A percentile compares a stretch with the other conserved stretches of the same genome.
Evolutionary conservation across 1,284 basidiomycete species (phyloP).

Genomic region (Cronartium quercuum): DNA sequence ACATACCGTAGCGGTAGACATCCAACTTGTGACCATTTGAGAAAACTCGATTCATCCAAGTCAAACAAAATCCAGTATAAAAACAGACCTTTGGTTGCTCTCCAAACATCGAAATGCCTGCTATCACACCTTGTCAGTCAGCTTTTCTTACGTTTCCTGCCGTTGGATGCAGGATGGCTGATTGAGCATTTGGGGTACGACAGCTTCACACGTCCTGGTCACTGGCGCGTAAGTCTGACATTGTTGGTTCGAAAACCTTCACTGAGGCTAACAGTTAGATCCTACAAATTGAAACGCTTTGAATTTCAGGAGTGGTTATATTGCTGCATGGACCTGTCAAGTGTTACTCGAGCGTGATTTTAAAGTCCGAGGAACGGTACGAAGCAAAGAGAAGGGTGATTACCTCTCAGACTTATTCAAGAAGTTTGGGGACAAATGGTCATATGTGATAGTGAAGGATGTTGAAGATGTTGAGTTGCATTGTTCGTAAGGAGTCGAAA

Average conservation of each 20-base stretch:
- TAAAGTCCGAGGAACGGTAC: conserved; percentile 51
- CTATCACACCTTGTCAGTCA: background rate
- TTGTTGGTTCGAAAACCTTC: background rate
- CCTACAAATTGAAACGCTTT: background rate
- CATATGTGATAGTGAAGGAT: conserved; percentile 49
- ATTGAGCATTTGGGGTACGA: background rate
- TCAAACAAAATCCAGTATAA: no score
- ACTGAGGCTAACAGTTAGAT: no score
- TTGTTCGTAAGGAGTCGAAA: background rate
- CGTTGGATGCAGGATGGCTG: background rate
- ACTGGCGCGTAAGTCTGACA: background rate
- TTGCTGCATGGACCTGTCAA: conserved; percentile 47
- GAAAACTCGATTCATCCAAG: no score
- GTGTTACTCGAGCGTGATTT: conserved; percentile 48
- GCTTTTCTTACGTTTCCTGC: background rate
- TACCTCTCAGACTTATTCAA: conserved; percentile 49
- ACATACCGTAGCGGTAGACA: no score
- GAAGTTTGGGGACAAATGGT: conserved; percentile 42
- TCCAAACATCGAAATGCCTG: background rate
- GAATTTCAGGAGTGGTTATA: conserved; percentile 41
- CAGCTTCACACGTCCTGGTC: background rate
- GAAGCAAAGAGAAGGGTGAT: conserved; percentile 50
- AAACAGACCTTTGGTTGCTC: no score
- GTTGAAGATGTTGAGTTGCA: conserved; percentile 45
- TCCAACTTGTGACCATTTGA: no score